Evolutionary conservation across 257 asterid genomes (phyloP), one percentile per base, ranked within the genome.

Genomic region (Primulina tabacum): DNA sequence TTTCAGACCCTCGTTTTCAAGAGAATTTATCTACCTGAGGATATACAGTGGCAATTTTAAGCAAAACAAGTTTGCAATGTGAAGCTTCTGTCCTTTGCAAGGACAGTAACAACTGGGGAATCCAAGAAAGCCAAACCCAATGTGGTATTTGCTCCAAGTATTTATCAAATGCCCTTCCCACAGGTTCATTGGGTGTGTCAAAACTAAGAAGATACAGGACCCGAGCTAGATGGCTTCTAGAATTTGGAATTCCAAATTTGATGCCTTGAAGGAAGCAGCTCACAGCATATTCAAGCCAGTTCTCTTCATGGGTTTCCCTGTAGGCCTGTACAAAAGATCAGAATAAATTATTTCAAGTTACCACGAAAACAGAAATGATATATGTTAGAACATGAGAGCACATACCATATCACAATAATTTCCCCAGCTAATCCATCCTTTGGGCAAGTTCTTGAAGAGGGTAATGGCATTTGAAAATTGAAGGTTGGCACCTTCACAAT

Each of bases 351-450:
- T 32, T 60, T 47, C 47, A 62, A n/a, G 70, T 63, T 24, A 38
- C 52, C 33, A 8, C 9, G n/a, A 64, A 73, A 69, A 76, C 26
- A 24, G 35, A 52, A 40, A 60, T 2, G 11, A 64, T 17, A 20
- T 21, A 62, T 11, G 71, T 65, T 67, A 70, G 64, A 71, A 70
- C n/a, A 71, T 50, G 55, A 73, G 67, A 7, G 64, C 68, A 57
- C 88, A 65, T 81, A 91, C 99, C 97, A 89, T 88, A 79, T 94
- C 97, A 78, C 99, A 94, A 80, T 89, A 94, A 77, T 81, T 91
- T 83, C 99, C 97, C 97, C 97, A 94, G 80, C 97, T 89, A 81
- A 94, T 89, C 99, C 99, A 94, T 68, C 97, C 99, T 81, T 91
- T 94, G 6, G 97, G 97, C 90, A 91, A 81, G 83, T 82, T 89